These are phyloP conservation scores for Saturnispora kantuleensis DNA, from an alignment of 805 yeast genomes.

Conservation along the genomic window DNA sequence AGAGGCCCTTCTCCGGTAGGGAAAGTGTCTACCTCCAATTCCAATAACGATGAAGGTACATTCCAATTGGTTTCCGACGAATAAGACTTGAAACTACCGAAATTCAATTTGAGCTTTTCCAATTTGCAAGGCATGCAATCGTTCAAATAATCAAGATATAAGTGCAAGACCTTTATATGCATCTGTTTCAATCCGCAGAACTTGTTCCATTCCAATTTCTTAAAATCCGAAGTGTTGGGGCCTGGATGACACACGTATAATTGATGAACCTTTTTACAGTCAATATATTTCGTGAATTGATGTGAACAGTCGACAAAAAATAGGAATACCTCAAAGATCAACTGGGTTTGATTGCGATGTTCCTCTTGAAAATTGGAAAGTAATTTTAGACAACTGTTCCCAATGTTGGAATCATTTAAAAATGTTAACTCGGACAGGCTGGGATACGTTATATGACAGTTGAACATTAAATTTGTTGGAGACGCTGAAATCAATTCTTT, in stretches of 20 bases:
- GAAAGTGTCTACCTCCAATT: slow-evolving; percentile 6
- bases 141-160: slow-evolving; percentile 2
- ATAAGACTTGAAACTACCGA: slow-evolving; percentile 2
- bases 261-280: slow-evolving; percentile 4
- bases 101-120: slow-evolving; percentile 6
- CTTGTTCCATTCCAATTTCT: slow-evolving; percentile 4
- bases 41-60: slow-evolving; percentile 4
- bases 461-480: slow-evolving; percentile 2
- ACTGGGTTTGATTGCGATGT: background rate
- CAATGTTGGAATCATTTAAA: background rate
- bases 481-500: background rate
- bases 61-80: slow-evolving; percentile 2
- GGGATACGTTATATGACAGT: slow-evolving; percentile 7
- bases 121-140: slow-evolving; percentile 4
- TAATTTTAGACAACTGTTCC: background rate
- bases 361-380: slow-evolving; percentile 5
- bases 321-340: slow-evolving; percentile 5
- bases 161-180: slow-evolving; percentile 6
- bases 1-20: slow-evolving; percentile 7
- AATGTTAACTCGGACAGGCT: slow-evolving; percentile 4
- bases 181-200: slow-evolving; percentile 3
- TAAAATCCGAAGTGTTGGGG: slow-evolving; percentile 5
- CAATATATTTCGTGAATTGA: slow-evolving; percentile 1
- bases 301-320: slow-evolving; percentile 6
- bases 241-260: slow-evolving; percentile 8